phyloP scores from a whole-genome alignment of 1,284 basidiomycete genomes.

The Trichosporon sp. region DNA sequence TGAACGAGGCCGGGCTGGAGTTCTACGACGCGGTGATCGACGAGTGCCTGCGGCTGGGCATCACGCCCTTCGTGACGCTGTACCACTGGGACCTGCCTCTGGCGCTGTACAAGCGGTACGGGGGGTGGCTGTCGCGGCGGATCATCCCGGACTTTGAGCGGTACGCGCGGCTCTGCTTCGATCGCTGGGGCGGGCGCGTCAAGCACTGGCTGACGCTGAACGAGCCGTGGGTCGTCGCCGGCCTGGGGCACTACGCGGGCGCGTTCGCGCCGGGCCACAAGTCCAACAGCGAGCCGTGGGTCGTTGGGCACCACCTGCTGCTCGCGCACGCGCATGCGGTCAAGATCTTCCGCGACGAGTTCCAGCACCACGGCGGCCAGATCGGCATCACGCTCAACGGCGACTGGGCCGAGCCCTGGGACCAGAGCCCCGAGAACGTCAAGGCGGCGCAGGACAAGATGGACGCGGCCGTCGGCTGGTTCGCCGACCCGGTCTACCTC shows the following conservation, averaged over 20 bases:
- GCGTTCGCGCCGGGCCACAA: conserved; percentile 49
- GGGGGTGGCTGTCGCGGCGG: conserved; percentile 60
- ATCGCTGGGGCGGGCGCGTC: conserved; percentile 67
- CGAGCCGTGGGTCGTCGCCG: conserved; percentile 69
- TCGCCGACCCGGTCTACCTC: conserved; percentile 65
- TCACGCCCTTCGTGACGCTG: conserved; percentile 68
- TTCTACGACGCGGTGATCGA: conserved; percentile 27
- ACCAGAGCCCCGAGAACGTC: conserved; percentile 60
- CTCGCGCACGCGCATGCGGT: conserved; percentile 64
- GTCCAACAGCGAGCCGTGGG: conserved; percentile 66
- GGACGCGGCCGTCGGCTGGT: conserved; percentile 58
- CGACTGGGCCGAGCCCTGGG: conserved; percentile 65
- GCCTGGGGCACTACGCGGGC: conserved; percentile 56
- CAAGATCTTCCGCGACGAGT: conserved; percentile 61
- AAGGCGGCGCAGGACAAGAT: conserved; percentile 63
- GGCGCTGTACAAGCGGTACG: conserved; percentile 64
- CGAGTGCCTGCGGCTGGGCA: conserved; percentile 51
- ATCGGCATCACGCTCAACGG: conserved; percentile 73
- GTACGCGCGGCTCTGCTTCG: conserved; percentile 67
- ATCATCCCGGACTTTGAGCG: conserved; percentile 61
- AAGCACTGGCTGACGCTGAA: conserved; percentile 65
- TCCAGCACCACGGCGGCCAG: conserved; percentile 51
- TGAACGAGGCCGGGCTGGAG: conserved; percentile 63
- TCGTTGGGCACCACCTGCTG: conserved; percentile 65
- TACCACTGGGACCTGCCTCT: conserved; percentile 77